These are phyloP conservation scores for Aspergillus sergii DNA, from an alignment of 2,329 filamentous ascomycete species.

Conservation along the genomic window DNA sequence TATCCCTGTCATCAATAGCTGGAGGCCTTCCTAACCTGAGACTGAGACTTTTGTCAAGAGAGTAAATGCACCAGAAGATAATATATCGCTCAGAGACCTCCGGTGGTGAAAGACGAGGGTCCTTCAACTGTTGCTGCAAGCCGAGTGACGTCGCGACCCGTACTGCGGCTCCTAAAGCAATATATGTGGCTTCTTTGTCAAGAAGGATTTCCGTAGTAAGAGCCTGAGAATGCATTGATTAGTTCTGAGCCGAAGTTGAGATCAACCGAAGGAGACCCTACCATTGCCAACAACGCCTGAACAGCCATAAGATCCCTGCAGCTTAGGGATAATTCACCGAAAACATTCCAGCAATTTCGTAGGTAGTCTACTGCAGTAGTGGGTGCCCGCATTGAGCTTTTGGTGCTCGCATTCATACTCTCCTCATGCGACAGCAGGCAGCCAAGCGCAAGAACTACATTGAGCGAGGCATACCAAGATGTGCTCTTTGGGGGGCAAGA, in stretches of 20 bases:
- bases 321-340: not conserved
- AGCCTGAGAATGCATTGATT: not conserved
- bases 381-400: not conserved
- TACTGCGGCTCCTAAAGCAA: constrained; percentile 1
- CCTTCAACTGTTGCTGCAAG: constrained; percentile 1
- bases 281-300: not conserved
- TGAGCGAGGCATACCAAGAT: constrained; percentile 3
- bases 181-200: not conserved
- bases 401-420: not conserved
- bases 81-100: constrained; percentile 1
- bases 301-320: constrained; percentile 1
- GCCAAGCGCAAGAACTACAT: not conserved
- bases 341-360: not conserved
- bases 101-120: not conserved
- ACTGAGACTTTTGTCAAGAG: constrained; percentile 1
- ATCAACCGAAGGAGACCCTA: not conserved
- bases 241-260: not conserved
- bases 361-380: not conserved
- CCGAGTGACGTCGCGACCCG: not conserved
- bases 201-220: not conserved
- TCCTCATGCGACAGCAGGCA: not conserved
- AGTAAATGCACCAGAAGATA: constrained; percentile 1
- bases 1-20: not conserved
- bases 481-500: not conserved
- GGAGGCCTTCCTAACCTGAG: not conserved